Evolutionary conservation across 768 basidiomycete genomes (phyloP).

Genomic region (Holtermannia corniformis): DNA sequence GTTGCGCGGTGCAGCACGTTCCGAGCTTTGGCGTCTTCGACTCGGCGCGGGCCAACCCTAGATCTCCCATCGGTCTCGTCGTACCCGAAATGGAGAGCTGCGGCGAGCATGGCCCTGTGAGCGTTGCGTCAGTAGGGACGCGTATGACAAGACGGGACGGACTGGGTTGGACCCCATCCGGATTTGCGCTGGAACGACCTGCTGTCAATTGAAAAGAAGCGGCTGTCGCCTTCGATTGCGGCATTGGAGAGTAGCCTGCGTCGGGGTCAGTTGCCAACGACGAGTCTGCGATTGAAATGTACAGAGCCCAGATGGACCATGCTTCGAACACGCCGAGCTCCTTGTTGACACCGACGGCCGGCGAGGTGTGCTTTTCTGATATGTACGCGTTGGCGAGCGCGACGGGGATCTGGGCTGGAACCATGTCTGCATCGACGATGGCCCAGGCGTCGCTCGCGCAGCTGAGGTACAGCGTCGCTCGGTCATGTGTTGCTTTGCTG

Average conservation of each 20-base stretch:
- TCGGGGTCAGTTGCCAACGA: not conserved
- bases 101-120: slow-evolving; percentile 14
- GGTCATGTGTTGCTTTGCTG: too few species aligned
- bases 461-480: slow-evolving; percentile 18
- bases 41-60: slow-evolving; percentile 23
- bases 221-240: slow-evolving; percentile 27
- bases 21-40: slow-evolving; percentile 3
- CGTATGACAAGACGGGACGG: too few species aligned
- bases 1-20: slow-evolving; percentile 29
- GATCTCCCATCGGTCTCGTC: slow-evolving; percentile 17
- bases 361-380: slow-evolving; percentile 23
- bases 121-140: too few species aligned
- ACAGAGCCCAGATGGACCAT: slow-evolving; percentile 7
- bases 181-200: slow-evolving; percentile 13
- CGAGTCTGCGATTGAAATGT: too few species aligned
- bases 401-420: slow-evolving; percentile 23
- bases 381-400: slow-evolving; percentile 15
- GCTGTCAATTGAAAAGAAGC: slow-evolving; percentile 29
- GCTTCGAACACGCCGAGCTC: slow-evolving; percentile 19
- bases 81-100: slow-evolving; percentile 31
- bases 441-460: slow-evolving; percentile 28
- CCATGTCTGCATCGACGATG: slow-evolving; percentile 17
- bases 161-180: slow-evolving; percentile 14
- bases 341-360: slow-evolving; percentile 9
- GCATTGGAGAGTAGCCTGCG: slow-evolving; percentile 26